Conservation (phyloP, 1,284 basidiomycete genomes). For the Volvariella volvacea region DNA sequence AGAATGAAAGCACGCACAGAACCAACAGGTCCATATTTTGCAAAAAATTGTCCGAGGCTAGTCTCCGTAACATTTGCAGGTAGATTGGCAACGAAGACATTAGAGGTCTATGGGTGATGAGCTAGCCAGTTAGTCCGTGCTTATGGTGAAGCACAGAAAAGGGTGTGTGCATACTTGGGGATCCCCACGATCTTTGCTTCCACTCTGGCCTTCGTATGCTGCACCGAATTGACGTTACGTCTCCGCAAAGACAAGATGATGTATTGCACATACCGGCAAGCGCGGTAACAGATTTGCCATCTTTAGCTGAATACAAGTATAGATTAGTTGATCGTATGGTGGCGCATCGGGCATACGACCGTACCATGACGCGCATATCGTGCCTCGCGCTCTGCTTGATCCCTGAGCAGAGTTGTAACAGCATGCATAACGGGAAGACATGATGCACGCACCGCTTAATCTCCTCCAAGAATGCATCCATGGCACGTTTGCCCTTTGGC, state of each 20-base stretch:
- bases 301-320: conserved; percentile 26
- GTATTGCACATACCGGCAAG: conserved; percentile 58
- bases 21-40: conserved; percentile 61
- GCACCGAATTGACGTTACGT: conserved; percentile 6
- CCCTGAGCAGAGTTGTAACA: conserved; percentile 41
- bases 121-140: conserved; percentile 5
- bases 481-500: conserved; percentile 85
- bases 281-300: conserved; percentile 73
- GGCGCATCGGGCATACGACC: conserved; percentile 12
- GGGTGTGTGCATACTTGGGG: conserved; percentile 70
- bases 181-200: conserved; percentile 84
- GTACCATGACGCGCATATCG: conserved; percentile 70
- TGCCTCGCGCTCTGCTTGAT: conserved; percentile 86
- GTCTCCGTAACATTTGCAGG: conserved; percentile 82
- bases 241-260: background rate
- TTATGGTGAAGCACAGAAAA: background rate
- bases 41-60: conserved; percentile 82
- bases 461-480: conserved; percentile 91
- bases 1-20: conserved; percentile 37
- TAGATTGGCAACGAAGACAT: conserved; percentile 89
- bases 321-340: background rate
- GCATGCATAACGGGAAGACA: too few species aligned
- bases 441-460: conserved; percentile 67
- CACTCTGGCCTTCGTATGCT: conserved; percentile 84
- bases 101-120: conserved; percentile 64